phyloP scores from a whole-genome alignment of 768 basidiomycete genomes.

The Xanthoconium stramineum region DNA sequence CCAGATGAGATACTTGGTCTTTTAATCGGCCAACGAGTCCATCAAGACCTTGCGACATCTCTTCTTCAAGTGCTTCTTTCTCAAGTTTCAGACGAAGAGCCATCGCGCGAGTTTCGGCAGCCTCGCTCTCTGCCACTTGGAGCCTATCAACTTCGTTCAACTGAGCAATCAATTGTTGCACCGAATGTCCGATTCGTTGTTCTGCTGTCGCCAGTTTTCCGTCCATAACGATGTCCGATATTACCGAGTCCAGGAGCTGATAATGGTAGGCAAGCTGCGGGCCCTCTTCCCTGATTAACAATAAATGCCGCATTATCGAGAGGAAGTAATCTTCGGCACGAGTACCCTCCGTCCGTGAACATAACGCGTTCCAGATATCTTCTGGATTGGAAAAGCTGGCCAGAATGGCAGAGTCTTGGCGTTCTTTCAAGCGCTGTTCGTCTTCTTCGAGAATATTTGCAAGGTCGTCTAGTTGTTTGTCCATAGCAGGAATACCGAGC shows the following conservation, averaged over 20 bases:
- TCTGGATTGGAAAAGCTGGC: slow-evolving; percentile 74
- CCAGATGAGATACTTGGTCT: slow-evolving; percentile 59
- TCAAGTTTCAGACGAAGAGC: slow-evolving; percentile 69
- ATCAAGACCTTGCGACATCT: slow-evolving; percentile 75
- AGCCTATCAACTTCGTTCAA: slow-evolving; percentile 88
- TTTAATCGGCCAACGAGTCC: slow-evolving; percentile 85
- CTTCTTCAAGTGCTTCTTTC: slow-evolving; percentile 79
- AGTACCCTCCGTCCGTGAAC: slow-evolving; percentile 70
- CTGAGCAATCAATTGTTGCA: slow-evolving; percentile 82
- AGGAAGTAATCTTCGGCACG: slow-evolving; percentile 82
- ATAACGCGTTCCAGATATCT: slow-evolving; percentile 84
- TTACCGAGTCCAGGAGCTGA: slow-evolving; percentile 84
- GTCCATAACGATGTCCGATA: slow-evolving; percentile 90
- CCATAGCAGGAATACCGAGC: slow-evolving; percentile 62
- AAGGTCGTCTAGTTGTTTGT: slow-evolving; percentile 62
- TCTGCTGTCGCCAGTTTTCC: slow-evolving; percentile 85
- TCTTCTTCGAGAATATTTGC: slow-evolving; percentile 68
- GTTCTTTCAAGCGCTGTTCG: slow-evolving; percentile 66
- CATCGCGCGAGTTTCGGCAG: slow-evolving; percentile 60
- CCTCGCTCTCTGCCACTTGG: slow-evolving; percentile 76
- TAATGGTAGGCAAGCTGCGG: slow-evolving; percentile 83
- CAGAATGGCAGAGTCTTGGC: slow-evolving; percentile 72
- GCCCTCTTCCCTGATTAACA: slow-evolving; percentile 87
- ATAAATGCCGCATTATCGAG: slow-evolving; percentile 90
- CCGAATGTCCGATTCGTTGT: slow-evolving; percentile 82